These are phyloP conservation scores for Straminergon stramineum DNA, from an alignment of 225 moss, liverwort and hornwort species.

Conservation along the genomic window DNA sequence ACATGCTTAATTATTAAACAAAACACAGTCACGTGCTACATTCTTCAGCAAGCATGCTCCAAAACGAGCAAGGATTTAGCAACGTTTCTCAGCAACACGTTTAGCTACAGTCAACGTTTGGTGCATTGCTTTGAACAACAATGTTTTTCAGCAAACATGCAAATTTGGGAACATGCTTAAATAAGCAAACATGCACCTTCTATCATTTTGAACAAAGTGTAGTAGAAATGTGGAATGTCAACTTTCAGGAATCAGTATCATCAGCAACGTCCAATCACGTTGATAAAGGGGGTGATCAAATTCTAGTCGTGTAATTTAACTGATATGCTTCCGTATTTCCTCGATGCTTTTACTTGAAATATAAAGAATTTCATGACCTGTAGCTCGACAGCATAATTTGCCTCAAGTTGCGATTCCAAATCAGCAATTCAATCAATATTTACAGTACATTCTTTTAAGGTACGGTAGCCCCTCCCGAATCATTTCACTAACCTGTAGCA, in stretches of 20 bases:
- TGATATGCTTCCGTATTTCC: background rate
- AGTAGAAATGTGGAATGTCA: background rate
- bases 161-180: background rate
- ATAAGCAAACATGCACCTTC: no score
- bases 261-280: background rate
- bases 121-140: background rate
- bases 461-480: background rate
- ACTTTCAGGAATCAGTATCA: background rate
- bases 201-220: background rate
- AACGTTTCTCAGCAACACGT: background rate
- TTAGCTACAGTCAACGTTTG: background rate
- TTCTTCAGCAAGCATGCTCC: background rate
- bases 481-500: slow-evolving; percentile 1
- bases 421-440: background rate
- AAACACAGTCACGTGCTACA: background rate
- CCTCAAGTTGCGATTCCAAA: background rate
- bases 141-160: background rate
- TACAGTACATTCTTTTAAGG: background rate
- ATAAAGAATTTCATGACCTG: background rate
- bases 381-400: background rate
- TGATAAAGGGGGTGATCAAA: background rate
- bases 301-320: background rate
- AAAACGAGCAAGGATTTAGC: background rate
- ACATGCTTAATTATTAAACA: background rate
- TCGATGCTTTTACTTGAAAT: background rate